These are phyloP conservation scores for Hyaloscypha bicolor DNA, from an alignment of 495 filamentous ascomycete species.

Conservation along the genomic window DNA sequence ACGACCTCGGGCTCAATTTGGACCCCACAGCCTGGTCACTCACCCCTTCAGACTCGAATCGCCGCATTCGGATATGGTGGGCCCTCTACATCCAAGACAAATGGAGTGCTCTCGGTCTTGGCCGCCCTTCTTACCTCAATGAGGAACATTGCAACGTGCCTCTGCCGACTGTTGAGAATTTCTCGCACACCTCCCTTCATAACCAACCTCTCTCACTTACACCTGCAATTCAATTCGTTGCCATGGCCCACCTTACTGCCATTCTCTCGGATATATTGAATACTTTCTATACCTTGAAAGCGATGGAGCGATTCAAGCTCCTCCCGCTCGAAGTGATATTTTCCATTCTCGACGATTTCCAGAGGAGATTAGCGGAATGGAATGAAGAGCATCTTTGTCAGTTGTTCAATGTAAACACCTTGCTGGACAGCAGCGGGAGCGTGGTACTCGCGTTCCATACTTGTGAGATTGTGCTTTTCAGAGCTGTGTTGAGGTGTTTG, in stretches of 20 bases:
- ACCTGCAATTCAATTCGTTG: constrained; percentile 52
- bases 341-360: constrained; percentile 9
- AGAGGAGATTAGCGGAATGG: constrained; percentile 2
- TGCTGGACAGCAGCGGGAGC: constrained; percentile 44
- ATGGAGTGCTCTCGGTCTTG: constrained; percentile 59
- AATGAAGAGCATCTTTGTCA: constrained; percentile 17
- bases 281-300: constrained; percentile 61
- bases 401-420: constrained; percentile 11
- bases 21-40: constrained; percentile 59
- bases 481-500: constrained; percentile 59
- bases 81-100: constrained; percentile 63
- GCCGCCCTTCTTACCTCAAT: constrained; percentile 58
- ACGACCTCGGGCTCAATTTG: constrained; percentile 59
- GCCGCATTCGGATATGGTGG: constrained; percentile 61
- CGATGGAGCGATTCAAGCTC: constrained; percentile 52
- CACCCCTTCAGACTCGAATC: constrained; percentile 54
- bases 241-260: constrained; percentile 60
- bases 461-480: constrained; percentile 61
- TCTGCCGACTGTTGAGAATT: constrained; percentile 55
- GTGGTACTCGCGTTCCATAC: constrained; percentile 65
- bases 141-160: constrained; percentile 60
- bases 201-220: constrained; percentile 47
- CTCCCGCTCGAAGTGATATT: constrained; percentile 17
- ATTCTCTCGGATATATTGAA: constrained; percentile 64
- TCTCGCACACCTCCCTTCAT: constrained; percentile 43